phyloP scores from a whole-genome alignment of 176 grass and related monocot species.

The barley (Hordeum vulgare) region MorexV3_pseudomolecules_assembly NC_058518.1:421691765-421692264 shows the following conservation, averaged over 20 bases:
- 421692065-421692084: neutral
- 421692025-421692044: slow-evolving; percentile 11
- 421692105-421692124: neutral
- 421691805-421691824: slow-evolving; percentile 29
- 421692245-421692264: too few relatives aligned
- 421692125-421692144: neutral
- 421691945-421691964: slow-evolving; percentile 2
- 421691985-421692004: slow-evolving; percentile 17
- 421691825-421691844: slow-evolving; percentile 7
- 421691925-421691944: neutral
- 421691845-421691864: slow-evolving; percentile 14
- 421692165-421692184: neutral
- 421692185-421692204: neutral
- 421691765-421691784: slow-evolving; percentile 48
- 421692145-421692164: neutral
- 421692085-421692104: slow-evolving; percentile 6
- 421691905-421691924: slow-evolving; percentile 29
- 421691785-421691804: slow-evolving; percentile 30
- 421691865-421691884: slow-evolving; percentile 14
- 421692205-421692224: neutral
- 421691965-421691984: neutral
- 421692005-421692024: neutral
- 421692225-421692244: neutral
- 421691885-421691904: slow-evolving; percentile 19
- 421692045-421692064: neutral